These are phyloP conservation scores for Hordeum vulgare DNA, from an alignment of 176 grass and related monocot genomes.

Conservation along the genomic window MorexV3_pseudomolecules_assembly NC_058523.1:371270295-371270794, in stretches of 20 bases:
- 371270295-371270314: conserved; percentile 83
- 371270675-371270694: no score
- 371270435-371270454: neutral
- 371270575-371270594: no score
- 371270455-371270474: neutral
- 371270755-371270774: neutral
- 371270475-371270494: neutral
- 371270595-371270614: no score
- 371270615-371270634: no score
- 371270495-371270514: no score
- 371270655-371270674: neutral
- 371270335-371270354: neutral
- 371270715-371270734: neutral
- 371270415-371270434: neutral
- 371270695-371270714: neutral
- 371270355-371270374: neutral
- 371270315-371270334: neutral
- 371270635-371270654: no score
- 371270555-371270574: no score
- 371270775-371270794: neutral
- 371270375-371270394: neutral
- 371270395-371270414: neutral
- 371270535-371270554: no score
- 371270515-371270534: no score
- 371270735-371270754: neutral